Base-by-base conservation (phyloP, 2,329 filamentous ascomycete genomes). In the Verticillium nonalfalfae region DNA sequence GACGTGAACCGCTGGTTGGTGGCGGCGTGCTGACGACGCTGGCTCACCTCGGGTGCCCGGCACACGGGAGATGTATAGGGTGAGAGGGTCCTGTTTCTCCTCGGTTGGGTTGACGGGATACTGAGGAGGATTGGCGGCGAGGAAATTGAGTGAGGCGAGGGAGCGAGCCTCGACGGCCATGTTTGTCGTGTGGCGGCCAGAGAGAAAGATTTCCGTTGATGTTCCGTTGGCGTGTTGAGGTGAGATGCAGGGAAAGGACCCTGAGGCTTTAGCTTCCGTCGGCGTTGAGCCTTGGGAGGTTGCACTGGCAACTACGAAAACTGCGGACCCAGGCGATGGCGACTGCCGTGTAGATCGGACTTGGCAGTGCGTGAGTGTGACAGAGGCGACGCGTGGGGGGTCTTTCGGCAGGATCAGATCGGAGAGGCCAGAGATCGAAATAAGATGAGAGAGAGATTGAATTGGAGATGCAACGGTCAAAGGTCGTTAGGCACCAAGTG, bases 1-100 rank as follows among this genome's bases (percentile, higher is more conserved):
- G 61, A 26, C 26, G 26, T 26, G 26, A 26, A 26, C 26, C 3
- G 26, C 26, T 36, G 35, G 34, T 40, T 35, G 56, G 58, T 38
- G 45, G 14, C 39, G 50, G 58, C 56, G 66, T 66, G 60, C 45
- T 50, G 58, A 58, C 26, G 63, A 52, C 35, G 40, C 38, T 55
- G 31, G 72, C 78, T 66, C 79, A 93, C 92, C 91, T 87, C 88
- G 86, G 65, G 90, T 96, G 26, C 94, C 94, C 1, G 95, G 95
- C 0, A 99, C 94, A 66, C 94, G 83, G 39, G 94, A 92, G 66
- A 99, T 96, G 76, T 99, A 99, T 50, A 99, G 83, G 2, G 88
- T 87, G 58, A 98, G 75, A 4, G 91, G 87, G 58, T 91, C 86
- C 65, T 88, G 84, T 65, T 80, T 84, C 68, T 83, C 78, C 67